Conservation (phyloP, 106 monocot genomes). For the Chionographis japonica region DNA sequence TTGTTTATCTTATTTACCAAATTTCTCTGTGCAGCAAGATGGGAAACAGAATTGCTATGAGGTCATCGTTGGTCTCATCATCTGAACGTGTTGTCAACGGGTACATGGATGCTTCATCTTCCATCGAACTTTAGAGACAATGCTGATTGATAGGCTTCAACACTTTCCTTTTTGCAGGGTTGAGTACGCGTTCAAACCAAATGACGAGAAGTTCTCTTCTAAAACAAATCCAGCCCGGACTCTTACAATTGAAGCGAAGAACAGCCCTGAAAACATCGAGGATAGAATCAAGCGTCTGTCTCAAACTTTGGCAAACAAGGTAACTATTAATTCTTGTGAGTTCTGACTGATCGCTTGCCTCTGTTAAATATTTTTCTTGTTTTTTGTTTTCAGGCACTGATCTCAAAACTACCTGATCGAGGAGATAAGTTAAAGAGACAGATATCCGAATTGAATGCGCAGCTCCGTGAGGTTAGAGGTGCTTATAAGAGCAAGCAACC, state of each 20-base stretch:
- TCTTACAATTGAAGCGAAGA: slow-evolving; percentile 6
- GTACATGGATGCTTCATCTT: slow-evolving; percentile 20
- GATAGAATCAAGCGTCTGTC: slow-evolving; percentile 61
- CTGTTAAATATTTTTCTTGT: too few relatives aligned
- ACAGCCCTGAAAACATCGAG: slow-evolving; percentile 47
- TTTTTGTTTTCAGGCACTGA: slow-evolving; percentile 42
- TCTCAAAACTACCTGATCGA: slow-evolving; percentile 59
- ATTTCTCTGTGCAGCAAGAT: slow-evolving; percentile 21
- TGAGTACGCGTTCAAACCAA: slow-evolving; percentile 58
- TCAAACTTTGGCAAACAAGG: slow-evolving; percentile 51
- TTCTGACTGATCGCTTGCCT: not conserved
- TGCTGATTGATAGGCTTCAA: not conserved
- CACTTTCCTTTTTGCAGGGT: slow-evolving; percentile 26
- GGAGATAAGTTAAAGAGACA: slow-evolving; percentile 61
- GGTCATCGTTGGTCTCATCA: slow-evolving; percentile 13
- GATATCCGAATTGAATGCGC: slow-evolving; percentile 36
- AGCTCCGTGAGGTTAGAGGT: slow-evolving; percentile 26
- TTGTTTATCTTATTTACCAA: not conserved
- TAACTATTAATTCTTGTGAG: slow-evolving; percentile 1
- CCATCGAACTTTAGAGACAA: not conserved
- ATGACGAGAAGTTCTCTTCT: slow-evolving; percentile 27
- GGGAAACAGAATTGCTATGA: slow-evolving; percentile 17
- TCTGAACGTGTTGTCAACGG: slow-evolving; percentile 19
- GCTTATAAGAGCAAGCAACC: slow-evolving; percentile 4
- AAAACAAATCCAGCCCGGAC: slow-evolving; percentile 5